These are phyloP conservation scores for Zasmidium citrigriseum DNA, from an alignment of 2,329 filamentous ascomycete genomes.

Conservation along the genomic window DNA sequence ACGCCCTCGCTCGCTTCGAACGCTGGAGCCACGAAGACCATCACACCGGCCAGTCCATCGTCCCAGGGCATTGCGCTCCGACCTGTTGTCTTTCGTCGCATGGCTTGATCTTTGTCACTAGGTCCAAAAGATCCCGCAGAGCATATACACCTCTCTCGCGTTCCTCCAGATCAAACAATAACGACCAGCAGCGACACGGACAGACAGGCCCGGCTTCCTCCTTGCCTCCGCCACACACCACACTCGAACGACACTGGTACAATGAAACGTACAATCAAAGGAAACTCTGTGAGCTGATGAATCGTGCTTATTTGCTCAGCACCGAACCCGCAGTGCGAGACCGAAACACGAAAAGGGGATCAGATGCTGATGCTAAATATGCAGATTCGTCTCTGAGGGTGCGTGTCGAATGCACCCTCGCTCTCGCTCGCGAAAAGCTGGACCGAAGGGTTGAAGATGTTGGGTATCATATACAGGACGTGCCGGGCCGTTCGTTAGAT, in stretches of 20 bases:
- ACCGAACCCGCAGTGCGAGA: slow-evolving; percentile 26
- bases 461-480: slow-evolving; percentile 28
- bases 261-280: slow-evolving; percentile 16
- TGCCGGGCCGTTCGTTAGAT: slow-evolving; percentile 19
- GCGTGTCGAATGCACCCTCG: not conserved
- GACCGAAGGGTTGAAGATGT: slow-evolving; percentile 12
- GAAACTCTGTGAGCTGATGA: slow-evolving; percentile 14
- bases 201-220: slow-evolving; percentile 10
- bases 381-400: slow-evolving; percentile 13
- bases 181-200: not conserved
- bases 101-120: slow-evolving; percentile 10
- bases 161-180: slow-evolving; percentile 5
- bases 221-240: slow-evolving; percentile 8
- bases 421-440: slow-evolving; percentile 12
- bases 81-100: slow-evolving; percentile 1
- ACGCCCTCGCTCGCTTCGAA: slow-evolving; percentile 4
- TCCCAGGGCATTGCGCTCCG: slow-evolving; percentile 1
- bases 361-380: slow-evolving; percentile 23
- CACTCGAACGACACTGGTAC: slow-evolving; percentile 16
- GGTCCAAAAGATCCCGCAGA: slow-evolving; percentile 21
- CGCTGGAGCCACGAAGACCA: not conserved
- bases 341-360: slow-evolving; percentile 17
- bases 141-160: slow-evolving; percentile 25
- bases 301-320: slow-evolving; percentile 22
- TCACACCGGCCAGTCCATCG: slow-evolving; percentile 15